Percentiles rank a stretch among this genome's conserved stretches.
These are phyloP conservation scores for Neurospora terricola DNA, from an alignment of 495 filamentous ascomycete genomes.

Conservation along the genomic window DNA sequence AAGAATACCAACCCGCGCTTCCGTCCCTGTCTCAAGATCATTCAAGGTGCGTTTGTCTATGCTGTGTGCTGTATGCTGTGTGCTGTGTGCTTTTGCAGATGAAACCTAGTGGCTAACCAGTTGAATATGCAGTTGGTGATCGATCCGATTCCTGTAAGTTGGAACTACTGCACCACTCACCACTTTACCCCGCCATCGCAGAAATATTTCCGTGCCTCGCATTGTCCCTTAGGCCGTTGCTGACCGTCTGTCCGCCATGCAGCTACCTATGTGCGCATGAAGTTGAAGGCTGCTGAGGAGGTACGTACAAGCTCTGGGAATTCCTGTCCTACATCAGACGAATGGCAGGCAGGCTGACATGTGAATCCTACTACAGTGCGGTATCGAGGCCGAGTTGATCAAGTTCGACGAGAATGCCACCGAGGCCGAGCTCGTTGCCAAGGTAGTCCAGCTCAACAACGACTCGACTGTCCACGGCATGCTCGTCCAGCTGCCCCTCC, in stretches of 20 bases:
- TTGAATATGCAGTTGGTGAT: conserved; percentile 55
- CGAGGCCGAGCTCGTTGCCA: conserved; percentile 75
- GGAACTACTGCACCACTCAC: conserved; percentile 7
- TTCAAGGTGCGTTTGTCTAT: conserved; percentile 59
- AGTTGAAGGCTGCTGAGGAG: conserved; percentile 92
- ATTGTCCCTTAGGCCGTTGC: conserved; percentile 15
- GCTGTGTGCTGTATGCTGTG: background rate
- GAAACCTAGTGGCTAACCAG: conserved; percentile 4
- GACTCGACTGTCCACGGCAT: conserved; percentile 84
- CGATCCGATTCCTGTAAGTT: conserved; percentile 82
- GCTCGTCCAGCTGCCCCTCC: conserved; percentile 85
- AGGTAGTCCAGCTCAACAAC: conserved; percentile 74
- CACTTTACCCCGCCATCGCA: background rate
- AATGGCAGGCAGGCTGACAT: background rate
- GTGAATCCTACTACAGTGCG: conserved; percentile 46
- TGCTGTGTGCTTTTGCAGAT: background rate
- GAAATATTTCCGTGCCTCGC: background rate
- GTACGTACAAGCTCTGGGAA: conserved; percentile 32
- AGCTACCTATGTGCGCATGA: conserved; percentile 99
- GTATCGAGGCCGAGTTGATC: conserved; percentile 77
- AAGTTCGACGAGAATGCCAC: conserved; percentile 73
- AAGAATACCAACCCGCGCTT: conserved; percentile 78
- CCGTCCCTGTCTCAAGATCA: conserved; percentile 79
- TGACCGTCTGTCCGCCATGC: conserved; percentile 7
- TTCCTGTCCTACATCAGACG: background rate